Evolutionary conservation across 768 basidiomycete species (phyloP).

Genomic region (Terana coerulea): DNA sequence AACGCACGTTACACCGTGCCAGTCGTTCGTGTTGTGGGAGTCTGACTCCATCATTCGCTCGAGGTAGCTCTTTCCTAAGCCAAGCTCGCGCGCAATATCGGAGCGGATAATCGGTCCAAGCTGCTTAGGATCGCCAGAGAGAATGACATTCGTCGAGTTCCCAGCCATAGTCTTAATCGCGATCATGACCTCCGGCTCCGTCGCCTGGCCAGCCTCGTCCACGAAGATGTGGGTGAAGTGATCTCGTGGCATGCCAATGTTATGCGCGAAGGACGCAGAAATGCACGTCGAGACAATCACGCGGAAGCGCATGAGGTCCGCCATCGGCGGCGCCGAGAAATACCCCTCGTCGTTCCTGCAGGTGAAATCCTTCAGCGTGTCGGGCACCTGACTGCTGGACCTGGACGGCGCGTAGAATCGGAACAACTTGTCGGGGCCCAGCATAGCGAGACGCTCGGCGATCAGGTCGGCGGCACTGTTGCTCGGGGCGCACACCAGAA

Average conservation of each 20-base stretch:
- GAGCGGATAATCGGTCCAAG: constrained; percentile 68
- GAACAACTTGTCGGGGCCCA: constrained; percentile 41
- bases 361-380: constrained; percentile 28
- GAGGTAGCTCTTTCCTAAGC: constrained; percentile 55
- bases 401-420: constrained; percentile 58
- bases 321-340: constrained; percentile 44
- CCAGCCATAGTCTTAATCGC: constrained; percentile 57
- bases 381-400: constrained; percentile 32
- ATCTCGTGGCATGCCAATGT: constrained; percentile 53
- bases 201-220: constrained; percentile 71
- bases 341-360: constrained; percentile 33
- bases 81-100: constrained; percentile 48
- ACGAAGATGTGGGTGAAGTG: constrained; percentile 67
- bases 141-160: constrained; percentile 48
- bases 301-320: constrained; percentile 37
- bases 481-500: constrained; percentile 64
- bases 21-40: constrained; percentile 16
- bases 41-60: constrained; percentile 46
- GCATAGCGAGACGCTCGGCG: constrained; percentile 4
- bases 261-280: constrained; percentile 52
- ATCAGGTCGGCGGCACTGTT: constrained; percentile 49
- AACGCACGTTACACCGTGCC: constrained; percentile 16
- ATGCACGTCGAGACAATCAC: constrained; percentile 63
- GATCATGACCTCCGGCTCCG: constrained; percentile 63
- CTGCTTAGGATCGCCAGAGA: constrained; percentile 71